Evolutionary conservation across 345 rosid species (phyloP).

Genomic region (Dipteronia dyeriana): DNA sequence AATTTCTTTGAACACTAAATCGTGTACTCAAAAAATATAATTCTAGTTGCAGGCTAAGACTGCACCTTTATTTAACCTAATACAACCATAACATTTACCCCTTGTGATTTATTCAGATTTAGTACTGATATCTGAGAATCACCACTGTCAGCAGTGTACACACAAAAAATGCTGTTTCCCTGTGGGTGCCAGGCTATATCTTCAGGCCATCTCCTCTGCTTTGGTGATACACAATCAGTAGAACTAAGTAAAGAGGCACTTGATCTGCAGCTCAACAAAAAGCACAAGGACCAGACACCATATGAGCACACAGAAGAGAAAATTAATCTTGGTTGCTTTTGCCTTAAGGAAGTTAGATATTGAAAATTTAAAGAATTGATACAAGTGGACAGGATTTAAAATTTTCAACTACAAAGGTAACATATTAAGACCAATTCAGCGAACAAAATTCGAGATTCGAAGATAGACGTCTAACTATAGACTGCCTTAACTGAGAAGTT

Average conservation of each 20-base stretch:
- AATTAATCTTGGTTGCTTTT: constrained; percentile 4
- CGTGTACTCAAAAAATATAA: background rate
- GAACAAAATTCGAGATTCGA: background rate
- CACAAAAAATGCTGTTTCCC: constrained; percentile 68
- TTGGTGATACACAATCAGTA: constrained; percentile 61
- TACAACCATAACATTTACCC: constrained; percentile 47
- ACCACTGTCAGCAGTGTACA: constrained; percentile 70
- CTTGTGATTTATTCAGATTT: constrained; percentile 62
- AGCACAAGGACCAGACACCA: background rate
- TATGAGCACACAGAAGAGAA: constrained; percentile 3
- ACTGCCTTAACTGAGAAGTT: background rate
- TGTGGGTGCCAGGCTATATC: constrained; percentile 92
- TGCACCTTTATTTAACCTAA: constrained; percentile 7
- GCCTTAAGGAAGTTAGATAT: background rate
- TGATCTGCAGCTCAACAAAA: constrained; percentile 48
- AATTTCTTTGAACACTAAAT: too few species aligned
- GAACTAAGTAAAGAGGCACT: constrained; percentile 71
- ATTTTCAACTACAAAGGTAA: background rate
- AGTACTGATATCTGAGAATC: constrained; percentile 87
- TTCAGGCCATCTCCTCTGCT: constrained; percentile 92
- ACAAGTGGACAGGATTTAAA: background rate
- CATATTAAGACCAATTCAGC: background rate
- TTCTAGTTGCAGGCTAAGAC: background rate
- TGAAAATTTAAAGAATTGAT: background rate
- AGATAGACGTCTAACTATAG: background rate